These are phyloP conservation scores for Epichloe aotearoae DNA, from an alignment of 2,329 filamentous ascomycete genomes.

Conservation along the genomic window DNA sequence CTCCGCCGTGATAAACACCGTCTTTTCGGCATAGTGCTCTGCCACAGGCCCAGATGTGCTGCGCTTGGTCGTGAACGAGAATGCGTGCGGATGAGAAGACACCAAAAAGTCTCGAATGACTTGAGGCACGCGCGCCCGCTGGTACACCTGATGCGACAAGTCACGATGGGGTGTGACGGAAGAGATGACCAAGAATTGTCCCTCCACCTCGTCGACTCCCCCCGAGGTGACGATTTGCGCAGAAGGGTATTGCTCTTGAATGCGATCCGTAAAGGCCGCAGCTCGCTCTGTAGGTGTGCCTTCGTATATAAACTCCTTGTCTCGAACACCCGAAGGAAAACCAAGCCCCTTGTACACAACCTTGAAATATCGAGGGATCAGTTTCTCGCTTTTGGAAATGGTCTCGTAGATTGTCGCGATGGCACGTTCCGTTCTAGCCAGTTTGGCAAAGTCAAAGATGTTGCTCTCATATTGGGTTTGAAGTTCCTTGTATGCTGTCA, in stretches of 20 bases:
- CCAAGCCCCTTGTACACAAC: constrained; percentile 82
- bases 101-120: constrained; percentile 79
- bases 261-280: constrained; percentile 72
- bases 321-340: constrained; percentile 66
- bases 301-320: constrained; percentile 90
- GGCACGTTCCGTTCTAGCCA: constrained; percentile 76
- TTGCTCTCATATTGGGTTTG: constrained; percentile 84
- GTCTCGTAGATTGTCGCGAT: constrained; percentile 88
- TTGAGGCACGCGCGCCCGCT: constrained; percentile 71
- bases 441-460: constrained; percentile 79
- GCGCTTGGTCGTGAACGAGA: constrained; percentile 63
- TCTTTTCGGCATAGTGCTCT: constrained; percentile 72
- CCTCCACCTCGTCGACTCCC: constrained; percentile 68
- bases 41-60: constrained; percentile 54
- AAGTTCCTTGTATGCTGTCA: constrained; percentile 81
- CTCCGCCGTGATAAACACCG: constrained; percentile 70
- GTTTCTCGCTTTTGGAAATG: constrained; percentile 67
- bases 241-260: constrained; percentile 80
- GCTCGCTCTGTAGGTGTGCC: constrained; percentile 64
- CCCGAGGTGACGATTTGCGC: constrained; percentile 66
- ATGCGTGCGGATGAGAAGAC: constrained; percentile 61
- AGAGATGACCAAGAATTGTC: constrained; percentile 77
- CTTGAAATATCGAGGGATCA: constrained; percentile 77
- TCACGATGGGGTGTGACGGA: constrained; percentile 73
- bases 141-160: constrained; percentile 69